phyloP scores from a whole-genome alignment of 2,329 filamentous ascomycete species.

The Trichoderma brevicompactum region DNA sequence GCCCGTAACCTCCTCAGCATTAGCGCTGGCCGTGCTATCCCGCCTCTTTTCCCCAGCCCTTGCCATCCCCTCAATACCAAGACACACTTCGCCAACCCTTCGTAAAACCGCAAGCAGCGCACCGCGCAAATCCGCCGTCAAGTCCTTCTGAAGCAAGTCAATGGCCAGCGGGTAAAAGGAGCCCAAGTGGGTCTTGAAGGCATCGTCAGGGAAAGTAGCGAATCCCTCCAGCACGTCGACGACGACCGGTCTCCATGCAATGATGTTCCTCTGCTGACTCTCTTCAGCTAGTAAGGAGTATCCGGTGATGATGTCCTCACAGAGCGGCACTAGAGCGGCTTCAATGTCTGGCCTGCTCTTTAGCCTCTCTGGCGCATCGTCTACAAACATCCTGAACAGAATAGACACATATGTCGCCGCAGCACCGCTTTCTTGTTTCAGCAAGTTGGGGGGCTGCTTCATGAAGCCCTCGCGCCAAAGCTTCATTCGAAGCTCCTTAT shows the following conservation, averaged over 20 bases:
- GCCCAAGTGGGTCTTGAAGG: constrained; percentile 78
- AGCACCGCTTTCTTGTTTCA: constrained; percentile 94
- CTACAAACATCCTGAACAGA: constrained; percentile 95
- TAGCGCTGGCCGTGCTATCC: constrained; percentile 47
- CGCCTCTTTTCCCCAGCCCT: constrained; percentile 43
- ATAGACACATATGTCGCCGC: constrained; percentile 96
- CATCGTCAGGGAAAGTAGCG: constrained; percentile 76
- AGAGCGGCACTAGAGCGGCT: constrained; percentile 88
- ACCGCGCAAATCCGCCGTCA: constrained; percentile 76
- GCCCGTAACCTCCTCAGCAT: constrained; percentile 37
- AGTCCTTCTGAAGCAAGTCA: constrained; percentile 79
- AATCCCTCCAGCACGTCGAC: constrained; percentile 96
- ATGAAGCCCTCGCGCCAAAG: constrained; percentile 99
- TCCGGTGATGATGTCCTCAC: constrained; percentile 87
- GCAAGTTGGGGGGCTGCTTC: constrained; percentile 96
- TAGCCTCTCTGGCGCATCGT: constrained; percentile 80
- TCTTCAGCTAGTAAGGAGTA: constrained; percentile 92
- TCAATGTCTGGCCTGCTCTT: constrained; percentile 83
- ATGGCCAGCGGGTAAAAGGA: constrained; percentile 87
- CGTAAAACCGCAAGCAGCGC: constrained; percentile 78
- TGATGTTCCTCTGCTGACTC: constrained; percentile 93
- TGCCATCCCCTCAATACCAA: constrained; percentile 60
- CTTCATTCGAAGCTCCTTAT: constrained; percentile 92
- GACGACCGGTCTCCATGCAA: constrained; percentile 96
- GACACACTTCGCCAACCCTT: constrained; percentile 77